Evolutionary conservation across 441 rosid species (phyloP), one percentile per base, ranked within the genome.

Genomic region (Metrosideros polymorpha): DNA sequence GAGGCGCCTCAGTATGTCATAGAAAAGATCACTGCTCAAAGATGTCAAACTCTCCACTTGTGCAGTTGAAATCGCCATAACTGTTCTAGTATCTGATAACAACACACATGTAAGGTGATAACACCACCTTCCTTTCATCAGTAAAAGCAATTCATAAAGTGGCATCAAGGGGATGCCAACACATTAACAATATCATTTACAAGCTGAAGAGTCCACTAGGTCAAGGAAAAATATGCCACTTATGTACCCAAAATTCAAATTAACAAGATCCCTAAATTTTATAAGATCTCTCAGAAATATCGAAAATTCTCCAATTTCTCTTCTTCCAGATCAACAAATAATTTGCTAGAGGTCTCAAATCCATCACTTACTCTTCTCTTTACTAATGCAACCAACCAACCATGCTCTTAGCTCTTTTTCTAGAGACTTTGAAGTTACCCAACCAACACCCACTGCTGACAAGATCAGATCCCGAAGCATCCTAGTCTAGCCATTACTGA

Each of bases 1-100:
- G 39, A 95, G 94, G 59, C 96, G 97, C 90, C 91, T 92, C 87
- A 95, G 86, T 92, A 95, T 95, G 84, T 95, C 97, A 45, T 94
- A 94, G 91, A 92, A 95, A 85, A 95, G 83, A 85, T 95, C 97
- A 25, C 93, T 90, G 85, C 92, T 90, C 86, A 94, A 87, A 7
- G 94, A 92, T 39, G 92, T 90, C 89, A 89, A 66, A 47, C 89
- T 91, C 90, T 90, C 95, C 82, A 57, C 87, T 71, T 87, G 87
- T 61, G 88, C 87, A 50, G 91, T 87, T 9, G 94, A 87, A 89
- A 90, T 85, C 4, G 52, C 87, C 87, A 82, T 86, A 53, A 59
- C 43, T 47, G 83, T 88, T 85, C 86, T 86, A 35, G 66, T 10
- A 43, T 39, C 79, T 22, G 79, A 71, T 22, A 71, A 39, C 29